phyloP scores from a whole-genome alignment of 345 rosid genomes.

The Kernera saxatilis region DNA sequence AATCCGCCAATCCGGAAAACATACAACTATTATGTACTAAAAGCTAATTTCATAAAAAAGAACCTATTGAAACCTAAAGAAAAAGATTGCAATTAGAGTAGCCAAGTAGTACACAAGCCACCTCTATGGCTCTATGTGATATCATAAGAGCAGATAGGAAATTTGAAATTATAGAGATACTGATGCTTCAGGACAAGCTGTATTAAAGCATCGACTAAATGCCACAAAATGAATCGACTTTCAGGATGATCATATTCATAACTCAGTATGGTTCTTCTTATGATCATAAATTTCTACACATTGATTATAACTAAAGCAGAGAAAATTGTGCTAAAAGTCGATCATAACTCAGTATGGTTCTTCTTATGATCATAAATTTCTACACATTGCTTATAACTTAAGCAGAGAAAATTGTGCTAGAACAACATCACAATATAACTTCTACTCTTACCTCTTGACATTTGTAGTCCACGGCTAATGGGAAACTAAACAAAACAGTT shows the following conservation, averaged over 20 bases:
- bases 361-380: neutral
- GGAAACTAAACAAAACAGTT: too few relatives aligned
- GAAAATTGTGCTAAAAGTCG: too few relatives aligned
- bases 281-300: too few relatives aligned
- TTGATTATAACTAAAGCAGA: too few relatives aligned
- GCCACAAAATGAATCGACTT: neutral
- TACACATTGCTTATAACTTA: too few relatives aligned
- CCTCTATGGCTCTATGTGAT: too few relatives aligned
- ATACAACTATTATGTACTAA: neutral
- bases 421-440: neutral
- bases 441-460: too few relatives aligned
- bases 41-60: neutral
- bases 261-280: neutral
- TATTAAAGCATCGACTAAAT: neutral
- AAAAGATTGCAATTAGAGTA: neutral
- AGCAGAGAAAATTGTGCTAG: neutral
- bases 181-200: neutral
- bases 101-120: neutral
- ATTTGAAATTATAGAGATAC: neutral
- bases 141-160: neutral
- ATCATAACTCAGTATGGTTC: neutral
- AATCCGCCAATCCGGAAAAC: neutral
- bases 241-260: neutral
- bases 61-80: neutral
- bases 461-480: too few relatives aligned